Conservation (phyloP, 306 rosid genomes). For the Cajanus cajan region DNA sequence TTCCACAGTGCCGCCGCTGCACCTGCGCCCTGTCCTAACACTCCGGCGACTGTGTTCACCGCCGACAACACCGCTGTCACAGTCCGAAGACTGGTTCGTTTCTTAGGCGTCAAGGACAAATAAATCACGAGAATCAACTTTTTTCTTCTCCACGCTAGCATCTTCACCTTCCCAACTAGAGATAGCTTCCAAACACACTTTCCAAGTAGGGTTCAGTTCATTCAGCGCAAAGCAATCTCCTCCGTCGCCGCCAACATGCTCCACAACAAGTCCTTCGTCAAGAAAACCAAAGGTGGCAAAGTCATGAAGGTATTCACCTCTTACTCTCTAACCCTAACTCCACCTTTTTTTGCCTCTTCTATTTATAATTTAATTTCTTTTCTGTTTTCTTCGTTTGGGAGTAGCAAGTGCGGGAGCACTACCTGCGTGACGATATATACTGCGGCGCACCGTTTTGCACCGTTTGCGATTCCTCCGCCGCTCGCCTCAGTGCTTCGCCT, state of each 20-base stretch:
- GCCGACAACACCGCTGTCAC: not conserved
- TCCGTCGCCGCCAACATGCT: constrained; percentile 50
- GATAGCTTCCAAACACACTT: not conserved
- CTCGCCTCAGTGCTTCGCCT: constrained; percentile 63
- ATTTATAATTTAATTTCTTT: not conserved
- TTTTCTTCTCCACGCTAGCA: not conserved
- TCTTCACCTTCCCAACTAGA: not conserved
- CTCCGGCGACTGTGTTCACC: not conserved
- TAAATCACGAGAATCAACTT: not conserved
- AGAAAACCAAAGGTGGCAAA: constrained; percentile 78
- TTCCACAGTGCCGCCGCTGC: not conserved
- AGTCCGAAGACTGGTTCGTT: not conserved
- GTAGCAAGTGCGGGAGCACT: constrained; percentile 92
- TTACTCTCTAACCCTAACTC: constrained; percentile 4
- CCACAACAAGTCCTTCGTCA: constrained; percentile 77
- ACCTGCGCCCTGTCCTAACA: not conserved
- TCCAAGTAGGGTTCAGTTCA: not conserved
- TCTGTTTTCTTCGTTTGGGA: not conserved
- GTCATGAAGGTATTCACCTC: constrained; percentile 59
- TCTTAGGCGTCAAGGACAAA: not conserved
- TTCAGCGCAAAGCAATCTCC: not conserved
- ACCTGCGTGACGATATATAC: constrained; percentile 80
- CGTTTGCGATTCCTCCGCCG: constrained; percentile 52
- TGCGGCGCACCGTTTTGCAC: constrained; percentile 82
- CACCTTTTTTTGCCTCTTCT: not conserved